Conservation (phyloP, 23 red algal species). For the Gracilaria gracilis region DNA sequence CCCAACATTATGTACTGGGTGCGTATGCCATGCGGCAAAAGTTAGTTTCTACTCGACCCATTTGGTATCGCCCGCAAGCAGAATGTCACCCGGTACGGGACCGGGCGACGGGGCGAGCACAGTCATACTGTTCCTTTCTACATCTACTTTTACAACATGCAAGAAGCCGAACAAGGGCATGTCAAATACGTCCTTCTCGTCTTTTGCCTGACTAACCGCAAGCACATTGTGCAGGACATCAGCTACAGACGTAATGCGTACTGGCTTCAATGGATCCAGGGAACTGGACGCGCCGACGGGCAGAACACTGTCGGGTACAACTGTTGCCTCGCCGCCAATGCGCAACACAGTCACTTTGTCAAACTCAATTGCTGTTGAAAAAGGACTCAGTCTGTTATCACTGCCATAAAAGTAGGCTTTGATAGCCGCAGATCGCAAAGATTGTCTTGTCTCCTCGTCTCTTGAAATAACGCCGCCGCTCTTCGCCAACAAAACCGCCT, state of each 20-base stretch:
- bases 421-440: constrained; percentile 53
- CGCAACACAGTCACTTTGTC: constrained; percentile 66
- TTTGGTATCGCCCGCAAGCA: constrained; percentile 77
- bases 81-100: constrained; percentile 56
- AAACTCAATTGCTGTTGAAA: constrained; percentile 73
- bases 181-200: constrained; percentile 63
- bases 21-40: not conserved
- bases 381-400: constrained; percentile 78
- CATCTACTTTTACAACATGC: constrained; percentile 90
- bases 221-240: constrained; percentile 80
- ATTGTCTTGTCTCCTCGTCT: constrained; percentile 60
- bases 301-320: constrained; percentile 78
- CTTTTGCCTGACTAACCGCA: constrained; percentile 84
- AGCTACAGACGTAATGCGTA: constrained; percentile 24
- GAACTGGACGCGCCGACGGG: constrained; percentile 70
- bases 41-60: constrained; percentile 82
- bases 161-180: constrained; percentile 71
- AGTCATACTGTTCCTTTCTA: constrained; percentile 73
- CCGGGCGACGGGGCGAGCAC: constrained; percentile 84
- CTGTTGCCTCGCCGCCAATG: constrained; percentile 45
- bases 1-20: not conserved
- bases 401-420: constrained; percentile 94
- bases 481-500: constrained; percentile 82
- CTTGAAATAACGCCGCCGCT: constrained; percentile 90
- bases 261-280: constrained; percentile 77